Evolutionary conservation across 805 yeast genomes (phyloP), one percentile per base, ranked within the genome.

Genomic region (Ogataea allantospora): DNA sequence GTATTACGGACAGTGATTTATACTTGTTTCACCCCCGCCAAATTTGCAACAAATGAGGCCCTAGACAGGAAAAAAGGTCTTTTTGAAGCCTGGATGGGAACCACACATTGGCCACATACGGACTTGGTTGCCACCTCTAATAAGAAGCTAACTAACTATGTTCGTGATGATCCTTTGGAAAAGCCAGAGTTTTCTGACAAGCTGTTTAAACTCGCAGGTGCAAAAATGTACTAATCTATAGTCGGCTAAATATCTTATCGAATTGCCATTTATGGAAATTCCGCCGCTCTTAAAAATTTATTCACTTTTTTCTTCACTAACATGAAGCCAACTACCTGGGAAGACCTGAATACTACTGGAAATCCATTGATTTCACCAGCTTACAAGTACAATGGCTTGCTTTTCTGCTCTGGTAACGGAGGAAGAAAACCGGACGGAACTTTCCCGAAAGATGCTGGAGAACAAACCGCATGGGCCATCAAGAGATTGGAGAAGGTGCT

Each of bases 381-480:
- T 6, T 65, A 45, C 42, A 58, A 56, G 28, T 53, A 63, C 34
- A 65, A 63, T 24, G 73, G 69, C 14, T 61, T 60, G 27, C 68
- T 74, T 16, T 72, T 66, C 55, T 66, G 76, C 6, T 69, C 77
- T n/a, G 80, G 78, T 2, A 56, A 61, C 30, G 60, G 67, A 8
- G 78, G 78, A 15, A 54, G 54, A 21, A 66, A 69, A 41, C 18
- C 33, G 2, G 19, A 35, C 23, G 64, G 64, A 23, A 24, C 38
- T 10, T 41, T 46, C 14, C 55, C 58, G 18, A 53, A 58, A 20
- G 74, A 74, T 11, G 59, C 72, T 36, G 71, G 56, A 29, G 63
- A 60, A 26, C 81, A 77, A 53, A 66, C 78, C 10, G 63, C 60
- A 33, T 40, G 57, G 33, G 77, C 77, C 9, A 65, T 75, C 38